Evolutionary conservation across 2,329 filamentous ascomycete genomes (phyloP).

Genomic region (Lizonia empirigonia): DNA sequence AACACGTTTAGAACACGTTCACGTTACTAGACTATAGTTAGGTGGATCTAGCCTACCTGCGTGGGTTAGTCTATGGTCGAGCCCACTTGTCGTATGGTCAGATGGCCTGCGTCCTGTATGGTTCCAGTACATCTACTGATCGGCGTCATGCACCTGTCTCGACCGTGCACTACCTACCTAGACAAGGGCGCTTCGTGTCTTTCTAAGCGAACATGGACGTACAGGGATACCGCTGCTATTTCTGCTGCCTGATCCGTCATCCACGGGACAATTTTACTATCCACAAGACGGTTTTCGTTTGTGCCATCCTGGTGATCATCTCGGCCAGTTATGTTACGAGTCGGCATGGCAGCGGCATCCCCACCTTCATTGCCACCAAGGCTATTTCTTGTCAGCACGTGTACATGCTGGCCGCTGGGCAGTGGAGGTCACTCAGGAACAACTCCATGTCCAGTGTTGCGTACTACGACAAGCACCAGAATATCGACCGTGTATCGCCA

Average conservation of each 20-base stretch:
- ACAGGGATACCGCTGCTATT: conserved; percentile 40
- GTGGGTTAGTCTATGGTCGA: no score
- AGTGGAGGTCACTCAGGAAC: neutral
- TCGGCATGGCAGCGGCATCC: conserved; percentile 34
- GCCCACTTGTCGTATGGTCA: no score
- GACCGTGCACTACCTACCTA: conserved; percentile 27
- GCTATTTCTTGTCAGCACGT: conserved; percentile 13
- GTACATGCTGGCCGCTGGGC: neutral
- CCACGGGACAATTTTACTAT: conserved; percentile 38
- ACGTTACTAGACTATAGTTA: no score
- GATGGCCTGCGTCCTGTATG: no score
- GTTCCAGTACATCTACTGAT: no score
- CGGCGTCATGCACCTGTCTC: conserved; percentile 1
- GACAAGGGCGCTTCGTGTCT: conserved; percentile 27
- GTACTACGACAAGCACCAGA: neutral
- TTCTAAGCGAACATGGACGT: conserved; percentile 32
- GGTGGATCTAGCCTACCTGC: no score
- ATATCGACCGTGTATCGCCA: no score
- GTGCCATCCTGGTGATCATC: conserved; percentile 37
- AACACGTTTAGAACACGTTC: no score
- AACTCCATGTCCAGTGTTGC: neutral
- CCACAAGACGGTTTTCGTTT: conserved; percentile 25
- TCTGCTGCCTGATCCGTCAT: conserved; percentile 29
- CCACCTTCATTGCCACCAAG: conserved; percentile 22
- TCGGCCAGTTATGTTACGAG: conserved; percentile 28